Evolutionary conservation across 1,284 basidiomycete species (phyloP), one percentile per base, ranked within the genome.

Genomic region (Cutaneotrichosporon dermatis): DNA sequence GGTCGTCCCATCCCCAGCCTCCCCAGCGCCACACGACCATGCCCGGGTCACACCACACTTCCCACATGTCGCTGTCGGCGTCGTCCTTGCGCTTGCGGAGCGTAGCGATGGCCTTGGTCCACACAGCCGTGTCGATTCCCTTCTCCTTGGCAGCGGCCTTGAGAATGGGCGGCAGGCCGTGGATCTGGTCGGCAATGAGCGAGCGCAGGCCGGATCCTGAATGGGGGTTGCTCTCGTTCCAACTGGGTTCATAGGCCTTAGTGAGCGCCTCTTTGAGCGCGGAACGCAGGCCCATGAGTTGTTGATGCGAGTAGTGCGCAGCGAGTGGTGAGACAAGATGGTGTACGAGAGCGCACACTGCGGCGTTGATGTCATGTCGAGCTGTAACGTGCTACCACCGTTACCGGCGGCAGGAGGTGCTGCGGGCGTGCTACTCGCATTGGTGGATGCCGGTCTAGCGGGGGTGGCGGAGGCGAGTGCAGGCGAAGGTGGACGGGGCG

Each of bases 41-140:
- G 9, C 77, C 77, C 12, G 77, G 77, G 69, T 79, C 77, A 56
- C 76, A 74, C 76, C 76, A 79, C 6, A 70, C 71, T 60, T 79
- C 72, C 77, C 77, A 79, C 60, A 74, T 69, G 16, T 66, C 69
- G 36, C 65, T 66, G n/a, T 66, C 58, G 15, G 49, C 56, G 4
- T 61, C 65, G 45, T 59, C 55, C 33, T 61, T 62, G 39, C 48
- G 54, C 34, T 51, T 49, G 16, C 60, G 52, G 6, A 53, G 59
- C 6, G 57, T 43, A 13, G 65, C 70, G 51, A 79, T 66, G 2
- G 67, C 69, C 44, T 51, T 58, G 34, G 58, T 59, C 77, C 77
- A 79, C 0, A 64, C 51, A 7, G 46, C 55, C 13, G 61, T 52
- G 40, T 76, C 71, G 2, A 79, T 66, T 1, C 64, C 72, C 12